These are phyloP conservation scores for Salinomyces thailandicus DNA, from an alignment of 2,329 filamentous ascomycete genomes.

Conservation along the genomic window DNA sequence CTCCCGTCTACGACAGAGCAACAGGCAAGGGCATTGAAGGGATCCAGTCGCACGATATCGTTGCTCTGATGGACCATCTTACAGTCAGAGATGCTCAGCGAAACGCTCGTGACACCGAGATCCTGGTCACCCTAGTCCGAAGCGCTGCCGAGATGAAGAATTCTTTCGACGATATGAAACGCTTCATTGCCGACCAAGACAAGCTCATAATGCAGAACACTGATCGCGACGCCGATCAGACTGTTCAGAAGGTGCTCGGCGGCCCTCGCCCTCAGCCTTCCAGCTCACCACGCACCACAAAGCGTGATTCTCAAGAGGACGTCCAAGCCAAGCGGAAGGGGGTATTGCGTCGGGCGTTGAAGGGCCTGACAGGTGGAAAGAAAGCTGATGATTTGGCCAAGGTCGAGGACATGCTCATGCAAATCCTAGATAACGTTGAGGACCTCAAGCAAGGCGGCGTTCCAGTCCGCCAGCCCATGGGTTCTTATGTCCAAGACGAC, in stretches of 20 bases:
- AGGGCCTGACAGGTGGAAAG: conserved; percentile 70
- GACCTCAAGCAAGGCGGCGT: conserved; percentile 35
- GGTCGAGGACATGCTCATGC: conserved; percentile 54
- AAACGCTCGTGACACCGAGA: conserved; percentile 92
- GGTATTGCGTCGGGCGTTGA: conserved; percentile 87
- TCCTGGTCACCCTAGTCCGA: conserved; percentile 84
- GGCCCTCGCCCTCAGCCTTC: conserved; percentile 76
- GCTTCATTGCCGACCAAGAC: conserved; percentile 80
- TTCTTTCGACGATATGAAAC: conserved; percentile 91
- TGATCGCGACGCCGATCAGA: conserved; percentile 79
- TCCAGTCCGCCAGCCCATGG: conserved; percentile 11
- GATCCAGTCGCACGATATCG: conserved; percentile 93
- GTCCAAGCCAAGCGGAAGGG: conserved; percentile 72
- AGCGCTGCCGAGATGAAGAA: conserved; percentile 95
- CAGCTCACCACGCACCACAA: conserved; percentile 47
- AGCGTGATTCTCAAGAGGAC: conserved; percentile 45
- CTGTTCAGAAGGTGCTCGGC: conserved; percentile 68
- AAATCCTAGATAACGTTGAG: conserved; percentile 85
- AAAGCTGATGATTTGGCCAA: conserved; percentile 59
- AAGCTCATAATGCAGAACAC: conserved; percentile 77
- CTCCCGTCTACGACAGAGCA: conserved; percentile 80
- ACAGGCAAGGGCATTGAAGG: conserved; percentile 80
- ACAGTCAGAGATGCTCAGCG: conserved; percentile 94
- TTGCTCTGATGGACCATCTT: conserved; percentile 95
- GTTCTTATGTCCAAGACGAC: conserved; percentile 32